Conservation (phyloP, 768 basidiomycete species). For the Trichaptum fuscoviolaceum region DNA sequence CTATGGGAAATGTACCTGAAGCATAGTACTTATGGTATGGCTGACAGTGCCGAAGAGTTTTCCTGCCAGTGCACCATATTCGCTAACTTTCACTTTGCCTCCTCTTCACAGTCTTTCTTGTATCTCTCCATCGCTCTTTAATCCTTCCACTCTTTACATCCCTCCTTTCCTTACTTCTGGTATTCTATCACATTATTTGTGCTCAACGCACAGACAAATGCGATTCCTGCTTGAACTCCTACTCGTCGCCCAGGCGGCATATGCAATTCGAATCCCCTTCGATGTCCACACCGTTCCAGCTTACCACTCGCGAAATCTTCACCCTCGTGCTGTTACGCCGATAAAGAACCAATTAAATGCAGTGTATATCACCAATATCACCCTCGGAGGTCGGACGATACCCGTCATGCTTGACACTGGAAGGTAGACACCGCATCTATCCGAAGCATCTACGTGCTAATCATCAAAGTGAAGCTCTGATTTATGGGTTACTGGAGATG, state of each 20-base stretch:
- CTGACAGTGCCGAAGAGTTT: not conserved
- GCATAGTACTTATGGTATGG: not conserved
- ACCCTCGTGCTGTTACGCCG: constrained; percentile 33
- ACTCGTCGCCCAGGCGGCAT: not conserved
- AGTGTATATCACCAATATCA: constrained; percentile 54
- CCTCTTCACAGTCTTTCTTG: constrained; percentile 15
- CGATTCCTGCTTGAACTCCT: constrained; percentile 1
- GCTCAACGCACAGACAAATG: not conserved
- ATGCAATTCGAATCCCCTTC: constrained; percentile 30
- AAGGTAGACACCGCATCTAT: constrained; percentile 24
- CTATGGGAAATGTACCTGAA: too few species aligned
- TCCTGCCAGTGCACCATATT: not conserved
- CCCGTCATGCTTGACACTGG: constrained; percentile 41
- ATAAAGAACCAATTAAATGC: constrained; percentile 65
- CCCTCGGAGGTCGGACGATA: constrained; percentile 30
- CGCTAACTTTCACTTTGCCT: constrained; percentile 7
- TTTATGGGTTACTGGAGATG: constrained; percentile 48
- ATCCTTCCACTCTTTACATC: not conserved
- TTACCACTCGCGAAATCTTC: constrained; percentile 16
- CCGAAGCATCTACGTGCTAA: not conserved
- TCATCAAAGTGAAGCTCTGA: constrained; percentile 47
- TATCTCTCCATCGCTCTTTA: constrained; percentile 5
- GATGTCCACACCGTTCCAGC: constrained; percentile 17
- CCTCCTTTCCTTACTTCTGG: not conserved
- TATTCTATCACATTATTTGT: not conserved